These are phyloP conservation scores for Leucosporidium creatinivorum DNA, from an alignment of 768 basidiomycete genomes.

Conservation along the genomic window DNA sequence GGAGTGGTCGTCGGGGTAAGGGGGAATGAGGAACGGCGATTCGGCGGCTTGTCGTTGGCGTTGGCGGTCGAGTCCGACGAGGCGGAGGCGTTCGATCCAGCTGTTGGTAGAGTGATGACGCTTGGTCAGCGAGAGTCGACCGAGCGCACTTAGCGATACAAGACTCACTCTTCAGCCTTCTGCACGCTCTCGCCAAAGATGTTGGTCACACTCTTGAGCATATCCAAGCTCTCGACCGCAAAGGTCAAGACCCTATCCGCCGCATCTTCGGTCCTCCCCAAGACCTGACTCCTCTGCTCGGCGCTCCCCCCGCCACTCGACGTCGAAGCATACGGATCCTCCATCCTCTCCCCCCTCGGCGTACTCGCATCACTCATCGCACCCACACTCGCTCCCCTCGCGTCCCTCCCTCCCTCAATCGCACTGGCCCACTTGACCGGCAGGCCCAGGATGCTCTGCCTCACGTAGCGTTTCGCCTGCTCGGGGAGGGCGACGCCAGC, in stretches of 20 bases:
- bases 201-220: constrained; percentile 79
- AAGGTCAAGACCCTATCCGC: constrained; percentile 74
- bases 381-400: constrained; percentile 4
- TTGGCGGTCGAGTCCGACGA: constrained; percentile 66
- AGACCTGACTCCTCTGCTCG: not conserved
- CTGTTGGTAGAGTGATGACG: constrained; percentile 46
- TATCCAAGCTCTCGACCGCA: constrained; percentile 84
- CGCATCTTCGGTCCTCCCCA: constrained; percentile 59
- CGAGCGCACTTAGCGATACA: not conserved
- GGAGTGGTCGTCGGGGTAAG: constrained; percentile 11
- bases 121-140: not conserved
- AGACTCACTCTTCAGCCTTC: constrained; percentile 64
- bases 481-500: constrained; percentile 81
- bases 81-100: constrained; percentile 74
- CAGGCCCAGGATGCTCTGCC: constrained; percentile 68
- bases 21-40: not conserved
- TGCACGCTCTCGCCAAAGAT: constrained; percentile 83
- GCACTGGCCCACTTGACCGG: constrained; percentile 67
- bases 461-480: constrained; percentile 64
- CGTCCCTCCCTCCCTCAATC: constrained; percentile 39
- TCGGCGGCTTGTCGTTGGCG: constrained; percentile 15
- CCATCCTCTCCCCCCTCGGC: constrained; percentile 16
- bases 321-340: not conserved
- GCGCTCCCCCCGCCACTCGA: constrained; percentile 35
- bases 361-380: constrained; percentile 1